Conservation (phyloP, 352 stramenopile species). For the Globisporangium apiculatum region DNA sequence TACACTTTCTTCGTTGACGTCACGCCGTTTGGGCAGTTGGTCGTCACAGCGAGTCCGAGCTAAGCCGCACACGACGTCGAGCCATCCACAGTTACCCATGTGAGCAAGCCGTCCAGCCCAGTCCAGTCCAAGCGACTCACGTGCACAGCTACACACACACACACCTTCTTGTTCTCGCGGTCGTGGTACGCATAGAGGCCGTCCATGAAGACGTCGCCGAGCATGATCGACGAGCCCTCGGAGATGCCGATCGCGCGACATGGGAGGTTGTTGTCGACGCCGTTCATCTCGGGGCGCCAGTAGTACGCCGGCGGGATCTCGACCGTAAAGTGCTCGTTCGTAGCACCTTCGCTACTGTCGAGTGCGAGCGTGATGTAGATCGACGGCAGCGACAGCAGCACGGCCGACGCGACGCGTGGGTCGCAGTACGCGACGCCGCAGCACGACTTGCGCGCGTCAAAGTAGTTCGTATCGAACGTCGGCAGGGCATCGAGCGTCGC, state of each 20-base stretch:
- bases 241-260: constrained; percentile 78
- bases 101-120: not conserved
- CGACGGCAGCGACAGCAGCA: constrained; percentile 55
- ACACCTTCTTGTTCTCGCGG: constrained; percentile 36
- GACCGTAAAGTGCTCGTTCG: constrained; percentile 62
- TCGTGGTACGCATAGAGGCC: constrained; percentile 76
- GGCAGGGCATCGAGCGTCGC: constrained; percentile 52
- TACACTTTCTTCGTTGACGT: constrained; percentile 74
- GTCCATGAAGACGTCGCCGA: constrained; percentile 85
- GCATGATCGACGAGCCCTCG: constrained; percentile 54
- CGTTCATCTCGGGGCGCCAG: constrained; percentile 78
- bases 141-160: not conserved
- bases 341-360: constrained; percentile 25
- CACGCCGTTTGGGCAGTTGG: constrained; percentile 72
- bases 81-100: not conserved
- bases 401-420: constrained; percentile 35
- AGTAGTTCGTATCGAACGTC: constrained; percentile 62
- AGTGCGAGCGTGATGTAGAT: constrained; percentile 76
- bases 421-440: constrained; percentile 69
- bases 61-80: not conserved
- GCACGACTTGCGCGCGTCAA: constrained; percentile 60
- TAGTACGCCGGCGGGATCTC: constrained; percentile 81
- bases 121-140: too few species aligned
- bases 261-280: constrained; percentile 31
- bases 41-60: constrained; percentile 59